Base-by-base conservation (phyloP, 257 asterid species). In the Craterostigma plantagineum region DNA sequence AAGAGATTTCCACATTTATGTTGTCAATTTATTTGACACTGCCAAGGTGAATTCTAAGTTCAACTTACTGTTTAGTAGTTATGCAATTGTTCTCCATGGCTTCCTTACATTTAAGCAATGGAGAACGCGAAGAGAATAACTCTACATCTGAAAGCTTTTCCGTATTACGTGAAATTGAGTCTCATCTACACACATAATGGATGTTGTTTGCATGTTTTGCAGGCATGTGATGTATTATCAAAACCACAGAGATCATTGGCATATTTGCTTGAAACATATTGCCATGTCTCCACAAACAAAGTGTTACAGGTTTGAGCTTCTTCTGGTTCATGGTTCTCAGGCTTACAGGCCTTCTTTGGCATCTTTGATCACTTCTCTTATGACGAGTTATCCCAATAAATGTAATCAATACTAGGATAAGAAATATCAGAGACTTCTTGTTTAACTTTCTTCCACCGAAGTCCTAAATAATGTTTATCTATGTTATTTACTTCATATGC, bases 211-310 rank as follows among this genome's bases (percentile, higher is more conserved):
- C n/a, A n/a, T n/a, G n/a, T n/a, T n/a, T n/a, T n/a, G n/a, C 75
- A 87, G 98, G 92, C 91, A 37, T 87, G 95, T 60, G 95, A 87
- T 43, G 55, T 76, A 17, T 53, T 82, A 65, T 65, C 75, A 27
- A 87, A 87, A 69, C 91, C 95, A 13, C 98, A 87, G 57, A 87
- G 76, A 65, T 87, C 98, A 43, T 67, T 87, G 71, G 93, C 98
- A 38, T 75, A 76, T 67, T 69, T 87, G 67, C 92, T 87, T 51
- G 95, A 87, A 58, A 47, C 69, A 16, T 82, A 79, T 54, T 87
- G 91, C 46, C 52, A 78, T 46, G 70, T 87, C 54, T 42, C 67
- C 42, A 50, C 92, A 57, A 87, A 87, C 57, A 87, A 87, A 57
- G 51, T 68, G 46, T 67, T 87, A 35, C 98, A 87, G 95, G 98